Percentiles rank a stretch among this genome's conserved stretches.
These are phyloP conservation scores for Talaromyces adpressus DNA, from an alignment of 495 filamentous ascomycete genomes.

Conservation along the genomic window DNA sequence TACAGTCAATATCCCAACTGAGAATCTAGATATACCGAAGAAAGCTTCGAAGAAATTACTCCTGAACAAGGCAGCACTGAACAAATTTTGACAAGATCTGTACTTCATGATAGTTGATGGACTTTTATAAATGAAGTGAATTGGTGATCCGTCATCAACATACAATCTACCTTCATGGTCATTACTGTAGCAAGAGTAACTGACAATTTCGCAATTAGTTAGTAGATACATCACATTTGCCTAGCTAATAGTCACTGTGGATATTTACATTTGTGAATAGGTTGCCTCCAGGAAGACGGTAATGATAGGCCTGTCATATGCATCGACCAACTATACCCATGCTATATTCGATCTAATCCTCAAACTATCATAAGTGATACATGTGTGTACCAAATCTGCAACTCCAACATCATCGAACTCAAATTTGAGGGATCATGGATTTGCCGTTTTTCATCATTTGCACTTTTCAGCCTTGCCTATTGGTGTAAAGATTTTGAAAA, in stretches of 20 bases:
- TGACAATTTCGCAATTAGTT: neutral
- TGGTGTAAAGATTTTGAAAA: neutral
- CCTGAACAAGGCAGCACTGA: neutral
- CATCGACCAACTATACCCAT: neutral
- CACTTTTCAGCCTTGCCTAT: neutral
- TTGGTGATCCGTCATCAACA: neutral
- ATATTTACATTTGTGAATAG: neutral
- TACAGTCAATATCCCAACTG: neutral
- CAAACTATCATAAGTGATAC: neutral
- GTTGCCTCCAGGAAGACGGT: neutral
- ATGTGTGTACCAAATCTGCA: neutral
- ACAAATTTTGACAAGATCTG: neutral
- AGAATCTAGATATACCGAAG: neutral
- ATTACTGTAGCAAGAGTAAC: neutral
- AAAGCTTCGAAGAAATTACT: neutral
- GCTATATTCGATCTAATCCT: neutral
- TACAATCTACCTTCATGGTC: neutral
- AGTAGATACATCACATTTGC: neutral
- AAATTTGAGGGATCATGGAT: neutral
- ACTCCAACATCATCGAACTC: neutral
- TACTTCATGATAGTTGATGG: neutral
- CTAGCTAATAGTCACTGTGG: neutral
- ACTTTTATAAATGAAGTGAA: neutral
- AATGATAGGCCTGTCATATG: neutral
- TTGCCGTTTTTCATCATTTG: neutral